Conservation (phyloP, 768 basidiomycete species). For the Pleurotus ostreatus region DNA sequence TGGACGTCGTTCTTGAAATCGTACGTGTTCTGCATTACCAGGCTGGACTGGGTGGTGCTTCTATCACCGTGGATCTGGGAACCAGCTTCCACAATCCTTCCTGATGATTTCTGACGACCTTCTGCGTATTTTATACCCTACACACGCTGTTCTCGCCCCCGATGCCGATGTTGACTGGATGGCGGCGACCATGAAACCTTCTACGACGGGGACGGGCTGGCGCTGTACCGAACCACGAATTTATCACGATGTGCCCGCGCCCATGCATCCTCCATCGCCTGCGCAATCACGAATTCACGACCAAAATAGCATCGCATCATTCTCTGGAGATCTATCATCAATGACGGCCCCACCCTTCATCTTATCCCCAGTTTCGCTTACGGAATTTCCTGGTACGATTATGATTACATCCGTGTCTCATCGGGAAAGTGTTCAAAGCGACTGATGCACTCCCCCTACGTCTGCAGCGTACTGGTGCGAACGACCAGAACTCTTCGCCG, state of each 20-base stretch:
- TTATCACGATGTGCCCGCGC: background rate
- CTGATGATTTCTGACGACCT: too few relatives aligned
- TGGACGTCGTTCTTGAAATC: conserved; percentile 93
- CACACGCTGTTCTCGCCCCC: too few relatives aligned
- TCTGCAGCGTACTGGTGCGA: conserved; percentile 92
- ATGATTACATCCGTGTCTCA: conserved; percentile 15
- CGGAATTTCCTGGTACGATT: conserved; percentile 80
- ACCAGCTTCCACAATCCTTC: too few relatives aligned
- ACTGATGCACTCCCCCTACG: conserved; percentile 4
- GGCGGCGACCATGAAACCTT: too few relatives aligned
- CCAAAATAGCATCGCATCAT: conserved; percentile 64
- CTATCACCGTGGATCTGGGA: too few relatives aligned
- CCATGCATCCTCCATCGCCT: background rate
- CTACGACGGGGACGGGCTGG: too few relatives aligned
- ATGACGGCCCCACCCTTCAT: conserved; percentile 90
- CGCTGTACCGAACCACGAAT: background rate
- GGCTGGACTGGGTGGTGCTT: background rate
- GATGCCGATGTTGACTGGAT: too few relatives aligned
- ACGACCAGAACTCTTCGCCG: conserved; percentile 84
- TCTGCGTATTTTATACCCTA: too few relatives aligned
- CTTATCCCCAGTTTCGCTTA: conserved; percentile 84
- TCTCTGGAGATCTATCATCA: conserved; percentile 84
- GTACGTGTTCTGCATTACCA: conserved; percentile 37
- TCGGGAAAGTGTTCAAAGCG: background rate
- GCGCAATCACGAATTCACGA: background rate